Percentiles rank a stretch among this genome's conserved stretches.
Conservation (phyloP, 2,329 filamentous ascomycete species). For the Lecanicillium sp. region DNA sequence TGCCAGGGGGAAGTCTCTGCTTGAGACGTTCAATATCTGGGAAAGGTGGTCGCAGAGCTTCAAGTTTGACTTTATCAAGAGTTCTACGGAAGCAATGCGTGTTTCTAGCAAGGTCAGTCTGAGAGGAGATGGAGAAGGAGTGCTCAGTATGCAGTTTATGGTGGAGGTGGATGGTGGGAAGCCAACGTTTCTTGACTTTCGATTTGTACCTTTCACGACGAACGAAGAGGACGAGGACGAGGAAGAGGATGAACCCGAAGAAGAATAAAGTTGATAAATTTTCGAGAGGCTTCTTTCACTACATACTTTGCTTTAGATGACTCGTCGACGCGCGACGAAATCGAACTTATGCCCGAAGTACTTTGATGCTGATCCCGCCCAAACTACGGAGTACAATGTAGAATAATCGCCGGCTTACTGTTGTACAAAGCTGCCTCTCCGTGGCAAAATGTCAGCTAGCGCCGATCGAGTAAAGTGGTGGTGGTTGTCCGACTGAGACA, state of each 20-base stretch:
- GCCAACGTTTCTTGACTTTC: constrained; percentile 73
- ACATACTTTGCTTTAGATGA: no score
- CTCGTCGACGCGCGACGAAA: no score
- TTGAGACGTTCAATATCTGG: constrained; percentile 66
- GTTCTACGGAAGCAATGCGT: constrained; percentile 86
- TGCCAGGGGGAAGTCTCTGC: constrained; percentile 53
- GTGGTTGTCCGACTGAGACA: no score
- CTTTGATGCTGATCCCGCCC: no score
- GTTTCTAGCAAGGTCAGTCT: constrained; percentile 89
- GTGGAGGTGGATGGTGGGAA: constrained; percentile 70
- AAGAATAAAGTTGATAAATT: no score
- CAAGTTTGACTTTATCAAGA: constrained; percentile 79
- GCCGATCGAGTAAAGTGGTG: no score
- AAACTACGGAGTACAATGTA: no score
- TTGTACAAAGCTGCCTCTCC: no score
- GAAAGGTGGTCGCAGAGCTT: constrained; percentile 63
- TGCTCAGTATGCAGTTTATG: constrained; percentile 93
- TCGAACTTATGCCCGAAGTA: no score
- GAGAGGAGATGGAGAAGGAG: constrained; percentile 78
- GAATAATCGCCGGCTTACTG: no score
- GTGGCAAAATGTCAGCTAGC: no score
- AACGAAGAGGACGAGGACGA: constrained; percentile 46
- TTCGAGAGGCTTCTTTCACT: no score
- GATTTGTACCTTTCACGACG: constrained; percentile 65
- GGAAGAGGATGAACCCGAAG: constrained; percentile 18